Evolutionary conservation across 805 yeast genomes (phyloP), one percentile per base, ranked within the genome.

Genomic region (Kregervanrija fluxuum): DNA sequence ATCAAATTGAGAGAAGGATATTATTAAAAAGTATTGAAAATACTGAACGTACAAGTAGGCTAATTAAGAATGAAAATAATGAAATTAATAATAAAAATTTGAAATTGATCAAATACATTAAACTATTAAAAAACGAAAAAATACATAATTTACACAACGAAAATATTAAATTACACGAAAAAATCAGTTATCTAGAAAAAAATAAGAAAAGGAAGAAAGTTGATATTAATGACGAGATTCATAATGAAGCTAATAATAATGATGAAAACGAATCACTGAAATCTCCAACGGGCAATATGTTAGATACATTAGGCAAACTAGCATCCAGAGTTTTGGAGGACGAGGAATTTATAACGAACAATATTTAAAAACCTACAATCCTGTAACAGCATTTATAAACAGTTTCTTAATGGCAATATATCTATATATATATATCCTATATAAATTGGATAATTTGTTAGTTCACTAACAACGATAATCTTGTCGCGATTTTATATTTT

Each of bases 271-370:
- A 28, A 11, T 15, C 15, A 15, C 31, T 38, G 30, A 14, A 16
- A n/a, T 32, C 42, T 6, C 45, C 49, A 8, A 37, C 51, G 1
- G 49, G 43, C 35, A 51, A 57, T 38, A 52, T 64, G 64, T 51
- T 64, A 30, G 64, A 64, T 42, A 63, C 69, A 0, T 48, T 64
- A 22, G 69, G 69, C 11, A 51, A 64, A 37, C 47, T 64, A 32
- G 67, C 67, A 11, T 52, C 64, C 8, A 66, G 63, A 42, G 67
- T 64, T 8, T 48, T 64, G 35, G 59, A 59, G 37, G 64, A 60
- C 40, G 67, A 59, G 34, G 14, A 33, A 14, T 33, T 33, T 33
- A 37, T 13, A 12, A 13, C n/a, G 32, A 22, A 35, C 28, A 16
- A 37, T 30, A 22, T 15, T 4, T 11, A 30, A 22, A 22, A 22